Base-by-base conservation (phyloP, 1,139 yeast genomes). In the Groenewaldozyma auringiensis region DNA sequence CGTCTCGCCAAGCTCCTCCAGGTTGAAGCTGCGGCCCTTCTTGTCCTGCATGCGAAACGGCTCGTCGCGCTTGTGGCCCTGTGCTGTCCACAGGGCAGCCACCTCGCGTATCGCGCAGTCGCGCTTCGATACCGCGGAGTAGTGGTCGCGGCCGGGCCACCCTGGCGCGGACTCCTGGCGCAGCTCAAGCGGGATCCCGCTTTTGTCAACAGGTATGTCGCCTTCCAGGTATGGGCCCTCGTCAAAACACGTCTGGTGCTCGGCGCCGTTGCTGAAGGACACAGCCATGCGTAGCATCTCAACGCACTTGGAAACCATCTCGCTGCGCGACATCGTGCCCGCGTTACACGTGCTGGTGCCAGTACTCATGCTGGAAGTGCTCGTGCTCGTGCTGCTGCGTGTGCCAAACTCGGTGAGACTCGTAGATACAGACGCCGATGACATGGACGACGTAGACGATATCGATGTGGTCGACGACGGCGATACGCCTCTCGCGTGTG, bases 31-130 rank as follows among this genome's bases (percentile, higher is more conserved):
- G 14, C 43, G 42, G 11, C 57, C 57, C 37, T 54, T 51, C 22
- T 52, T 53, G 40, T 56, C 57, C 40, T 50, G 53, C 41, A 55
- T 48, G 4, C 58, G 52, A 41, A 56, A 56, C 40, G 56, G 56
- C 20, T 53, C 47, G 31, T 56, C 59, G 1, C 51, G 50, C 21
- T 51, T 47, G 16, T 53, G 50, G 20, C 51, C 46, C 6, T 42
- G 25, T 3, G 56, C 53, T 6, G 42, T 48, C 60, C 60, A 56
- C 17, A 44, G 44, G 21, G 47, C 41, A 27, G 55, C 46, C 2
- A 50, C 47, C 13, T 50, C 52, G n/a, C 50, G 45, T n/a, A 52
- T 47, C 32, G 48, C 46, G 11, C 39, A 31, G 37, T 40, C 49
- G 13, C 38, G 21, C 35, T 17, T 17, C 21, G 11, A 14, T 21